phyloP scores from a whole-genome alignment of 2,329 filamentous ascomycete genomes.

The Colletotrichum viniferum region DNA sequence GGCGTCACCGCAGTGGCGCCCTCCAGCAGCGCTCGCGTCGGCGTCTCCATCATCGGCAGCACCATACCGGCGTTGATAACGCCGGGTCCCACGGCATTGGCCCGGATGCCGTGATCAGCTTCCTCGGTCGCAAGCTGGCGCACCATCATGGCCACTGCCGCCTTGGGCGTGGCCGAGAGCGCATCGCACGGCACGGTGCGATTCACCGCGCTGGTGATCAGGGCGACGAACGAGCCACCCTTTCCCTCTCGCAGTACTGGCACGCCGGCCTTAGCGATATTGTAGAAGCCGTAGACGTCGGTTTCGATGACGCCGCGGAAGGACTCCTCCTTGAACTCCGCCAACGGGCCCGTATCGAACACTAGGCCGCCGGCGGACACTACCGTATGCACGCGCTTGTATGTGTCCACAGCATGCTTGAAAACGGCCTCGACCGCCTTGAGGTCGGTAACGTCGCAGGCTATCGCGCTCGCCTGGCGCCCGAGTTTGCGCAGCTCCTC shows the following conservation, averaged over 20 bases:
- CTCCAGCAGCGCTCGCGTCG: neutral
- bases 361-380: neutral
- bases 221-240: neutral
- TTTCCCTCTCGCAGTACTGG: neutral
- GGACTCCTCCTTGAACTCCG: neutral
- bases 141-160: neutral
- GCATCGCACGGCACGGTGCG: neutral
- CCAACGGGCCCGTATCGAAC: neutral
- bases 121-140: neutral
- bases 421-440: neutral
- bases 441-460: neutral
- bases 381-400: neutral
- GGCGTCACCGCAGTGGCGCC: neutral
- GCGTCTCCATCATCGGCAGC: neutral
- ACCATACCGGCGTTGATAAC: neutral
- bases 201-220: neutral
- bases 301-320: neutral
- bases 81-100: neutral
- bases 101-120: neutral
- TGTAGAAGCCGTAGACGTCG: neutral
- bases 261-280: neutral
- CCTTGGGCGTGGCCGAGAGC: neutral
- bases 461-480: neutral
- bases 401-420: neutral
- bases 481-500: neutral